Base-by-base conservation (phyloP, 1,284 basidiomycete genomes). In the Rhodotorula sp. region DNA sequence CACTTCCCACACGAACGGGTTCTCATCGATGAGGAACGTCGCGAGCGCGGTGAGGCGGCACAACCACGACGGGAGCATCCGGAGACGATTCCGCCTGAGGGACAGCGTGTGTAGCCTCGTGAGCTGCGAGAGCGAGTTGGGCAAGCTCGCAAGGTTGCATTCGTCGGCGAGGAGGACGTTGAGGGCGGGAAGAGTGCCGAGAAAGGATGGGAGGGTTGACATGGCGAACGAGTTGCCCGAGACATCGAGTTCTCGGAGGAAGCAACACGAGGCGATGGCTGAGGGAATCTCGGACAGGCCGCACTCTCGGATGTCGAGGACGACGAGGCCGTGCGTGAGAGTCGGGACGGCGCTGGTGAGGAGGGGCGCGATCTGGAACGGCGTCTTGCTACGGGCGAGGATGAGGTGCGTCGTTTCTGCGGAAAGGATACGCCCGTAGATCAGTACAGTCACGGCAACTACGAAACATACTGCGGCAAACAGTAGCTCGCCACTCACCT, bases 1-100 rank as follows among this genome's bases (percentile, higher is more conserved):
- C 93, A 94, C 97, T 5, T 92, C 90, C 6, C 90, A 89, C 72
- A 91, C 88, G 81, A 98, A 96, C 13, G 92, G 90, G 79, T 99
- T 99, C 44, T 89, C 90, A 76, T 98, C 95, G 39, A 99, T 86
- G 72, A 90, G 89, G 4, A 99, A 84, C 8, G 89, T 89, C 80
- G 95, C 91, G 59, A 99, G 84, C 51, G 86, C 60, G 5, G 47
- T 84, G 44, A 99, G 84, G 46, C 90, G 86, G 79, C 91, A 92
- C 54, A 99, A 84, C 95, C 96, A 99, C 71, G 90, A 88, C 6
- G 95, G 95, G 39, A 99, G 84, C n/a, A 89, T 86, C 74, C 91
- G 85, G 77, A 99, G 84, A 78, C 89, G 89, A 81, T 99, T 99
- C 77, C 89, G 84, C 66, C 94, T 88, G 59, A 80, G 61, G 29